Conservation (phyloP, 441 rosid species). For the Daphne laureola region DNA sequence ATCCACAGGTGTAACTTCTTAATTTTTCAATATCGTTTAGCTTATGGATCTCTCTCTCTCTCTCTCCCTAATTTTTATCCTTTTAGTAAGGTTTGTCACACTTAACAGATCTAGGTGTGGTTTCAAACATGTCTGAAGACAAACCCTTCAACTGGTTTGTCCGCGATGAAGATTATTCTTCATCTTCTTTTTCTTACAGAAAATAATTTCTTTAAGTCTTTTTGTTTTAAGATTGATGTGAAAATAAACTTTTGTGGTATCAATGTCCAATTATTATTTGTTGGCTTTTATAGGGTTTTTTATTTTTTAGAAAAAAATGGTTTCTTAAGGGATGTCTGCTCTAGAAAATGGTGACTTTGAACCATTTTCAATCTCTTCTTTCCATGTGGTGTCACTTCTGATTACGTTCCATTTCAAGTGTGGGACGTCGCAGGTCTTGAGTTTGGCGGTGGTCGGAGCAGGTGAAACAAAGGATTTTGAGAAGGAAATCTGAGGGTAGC, state of each 20-base stretch:
- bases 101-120: slow-evolving; percentile 49
- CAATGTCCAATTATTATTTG: slow-evolving; percentile 1
- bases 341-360: background rate
- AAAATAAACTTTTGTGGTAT: too few species aligned
- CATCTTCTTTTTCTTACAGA: background rate
- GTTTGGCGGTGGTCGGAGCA: too few species aligned
- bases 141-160: slow-evolving; percentile 77
- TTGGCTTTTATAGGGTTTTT: background rate
- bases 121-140: slow-evolving; percentile 70
- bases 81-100: background rate
- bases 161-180: slow-evolving; percentile 50
- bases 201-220: too few species aligned
- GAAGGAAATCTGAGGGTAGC: too few species aligned
- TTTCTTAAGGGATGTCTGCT: background rate
- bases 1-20: slow-evolving; percentile 36
- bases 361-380: slow-evolving; percentile 23
- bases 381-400: slow-evolving; percentile 83
- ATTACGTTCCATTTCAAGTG: slow-evolving; percentile 79
- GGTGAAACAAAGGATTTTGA: too few species aligned
- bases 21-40: background rate
- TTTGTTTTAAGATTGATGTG: too few species aligned
- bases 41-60: background rate
- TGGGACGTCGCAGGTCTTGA: too few species aligned
- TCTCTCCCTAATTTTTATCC: background rate
- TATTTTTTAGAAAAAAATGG: background rate